Evolutionary conservation across 306 rosid genomes (phyloP), one percentile per base, ranked within the genome.

Genomic region (Malus sylvestris): DNA sequence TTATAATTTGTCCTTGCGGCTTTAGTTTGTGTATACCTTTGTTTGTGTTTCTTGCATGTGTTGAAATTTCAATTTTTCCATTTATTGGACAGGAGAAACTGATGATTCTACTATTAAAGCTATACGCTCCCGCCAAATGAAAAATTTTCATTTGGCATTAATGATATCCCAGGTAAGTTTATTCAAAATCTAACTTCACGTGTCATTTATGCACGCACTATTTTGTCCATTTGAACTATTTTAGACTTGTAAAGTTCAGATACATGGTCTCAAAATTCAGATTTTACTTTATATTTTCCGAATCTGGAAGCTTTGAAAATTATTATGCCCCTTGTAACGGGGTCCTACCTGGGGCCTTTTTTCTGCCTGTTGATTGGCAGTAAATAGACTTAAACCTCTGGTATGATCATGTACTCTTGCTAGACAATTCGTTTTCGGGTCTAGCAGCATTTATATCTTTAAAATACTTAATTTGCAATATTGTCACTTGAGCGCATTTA

Each of bases 71-170:
- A 35, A 55, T 68, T 72, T n/a, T 69, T 76, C 30, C 70, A 16
- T 70, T 67, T 78, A 69, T 71, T 59, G 58, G 49, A 68, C 91
- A 95, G 99, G 99, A 71, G 98, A 95, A 81, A 89, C 96, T 30
- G 80, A 85, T 80, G 89, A 90, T 81, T 74, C 81, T 32, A 76
- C 72, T 70, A 73, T 88, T 68, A 92, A 75, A 73, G 93, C 87
- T 76, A 55, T 95, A 77, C 93, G 97, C 25, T 74, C 93, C 60
- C 87, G 97, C 51, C 99, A 95, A 88, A 91, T 92, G 97, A 95
- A 91, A 87, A 95, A 92, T 72, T 91, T 95, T 38, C 99, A 95
- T 83, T 81, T 95, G 87, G 97, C 89, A 13, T 74, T 95, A 64
- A 82, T 95, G 93, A 87, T 90, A 73, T 95, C 99, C 68, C 93